A percentile compares a stretch with the other conserved stretches of the same genome.
These are phyloP conservation scores for Phytophthora citricola DNA, from an alignment of 352 stramenopile species.

Conservation along the genomic window DNA sequence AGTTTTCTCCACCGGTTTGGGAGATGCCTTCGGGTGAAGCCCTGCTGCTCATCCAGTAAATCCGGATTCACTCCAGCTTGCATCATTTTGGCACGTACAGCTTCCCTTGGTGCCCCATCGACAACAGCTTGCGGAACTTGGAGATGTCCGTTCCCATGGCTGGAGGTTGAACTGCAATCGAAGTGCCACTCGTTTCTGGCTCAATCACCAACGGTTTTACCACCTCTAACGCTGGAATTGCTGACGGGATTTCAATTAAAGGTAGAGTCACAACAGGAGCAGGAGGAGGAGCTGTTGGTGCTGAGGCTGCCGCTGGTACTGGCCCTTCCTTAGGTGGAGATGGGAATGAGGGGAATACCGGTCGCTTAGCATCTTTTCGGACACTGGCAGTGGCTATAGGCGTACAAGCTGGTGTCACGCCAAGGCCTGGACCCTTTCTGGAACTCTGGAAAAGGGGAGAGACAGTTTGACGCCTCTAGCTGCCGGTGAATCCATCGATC, in stretches of 20 bases:
- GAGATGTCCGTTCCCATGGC: slow-evolving; percentile 47
- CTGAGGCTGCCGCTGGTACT: not conserved
- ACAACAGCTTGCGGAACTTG: slow-evolving; percentile 94
- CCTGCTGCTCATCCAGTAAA: slow-evolving; percentile 64
- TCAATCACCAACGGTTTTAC: slow-evolving; percentile 29
- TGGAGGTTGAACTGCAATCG: slow-evolving; percentile 9
- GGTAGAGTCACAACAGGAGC: slow-evolving; percentile 31
- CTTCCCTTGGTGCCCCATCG: slow-evolving; percentile 83
- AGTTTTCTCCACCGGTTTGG: slow-evolving; percentile 12
- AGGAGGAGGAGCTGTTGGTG: slow-evolving; percentile 1
- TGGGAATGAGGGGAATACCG: slow-evolving; percentile 57
- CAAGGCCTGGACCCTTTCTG: slow-evolving; percentile 57
- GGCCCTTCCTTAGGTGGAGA: slow-evolving; percentile 29
- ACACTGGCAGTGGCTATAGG: slow-evolving; percentile 76
- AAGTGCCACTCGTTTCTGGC: not conserved
- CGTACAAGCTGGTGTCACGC: slow-evolving; percentile 66
- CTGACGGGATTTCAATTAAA: slow-evolving; percentile 22
- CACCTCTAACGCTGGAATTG: slow-evolving; percentile 7
- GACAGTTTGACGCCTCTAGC: slow-evolving; percentile 51
- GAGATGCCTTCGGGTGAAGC: slow-evolving; percentile 38
- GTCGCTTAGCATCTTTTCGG: slow-evolving; percentile 71
- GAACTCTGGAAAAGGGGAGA: slow-evolving; percentile 79
- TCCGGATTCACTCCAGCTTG: slow-evolving; percentile 74
- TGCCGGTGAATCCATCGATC: slow-evolving; percentile 19
- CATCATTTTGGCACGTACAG: slow-evolving; percentile 80